Evolutionary conservation across 257 asterid species (phyloP).

Genomic region (Phtheirospermum japonicum): DNA sequence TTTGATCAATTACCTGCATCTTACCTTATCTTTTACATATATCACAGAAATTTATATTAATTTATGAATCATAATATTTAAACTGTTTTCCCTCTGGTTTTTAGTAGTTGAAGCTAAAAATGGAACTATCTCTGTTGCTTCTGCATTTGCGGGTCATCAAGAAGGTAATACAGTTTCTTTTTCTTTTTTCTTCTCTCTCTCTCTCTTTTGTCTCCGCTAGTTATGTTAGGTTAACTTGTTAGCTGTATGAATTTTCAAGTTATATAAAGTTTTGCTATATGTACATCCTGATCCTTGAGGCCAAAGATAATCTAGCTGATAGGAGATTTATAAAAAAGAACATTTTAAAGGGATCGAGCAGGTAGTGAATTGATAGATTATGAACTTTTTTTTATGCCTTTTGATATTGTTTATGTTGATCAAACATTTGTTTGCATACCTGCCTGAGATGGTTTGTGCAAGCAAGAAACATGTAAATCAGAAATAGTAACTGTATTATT

Average conservation of each 20-base stretch:
- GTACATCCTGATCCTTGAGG: slow-evolving; percentile 10
- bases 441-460: slow-evolving; percentile 13
- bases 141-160: slow-evolving; percentile 80
- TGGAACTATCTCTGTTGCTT: slow-evolving; percentile 74
- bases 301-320: background rate
- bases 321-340: background rate
- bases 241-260: background rate
- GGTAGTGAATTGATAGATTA: too few species aligned
- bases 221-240: background rate
- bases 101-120: slow-evolving; percentile 68
- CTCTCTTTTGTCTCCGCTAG: too few species aligned
- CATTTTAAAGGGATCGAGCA: background rate
- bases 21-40: too few species aligned
- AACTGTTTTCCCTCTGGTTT: slow-evolving; percentile 19
- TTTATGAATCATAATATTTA: too few species aligned
- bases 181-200: too few species aligned
- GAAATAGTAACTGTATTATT: slow-evolving; percentile 8
- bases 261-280: background rate
- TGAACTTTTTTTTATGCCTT: too few species aligned
- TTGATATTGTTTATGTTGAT: slow-evolving; percentile 15
- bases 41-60: too few species aligned
- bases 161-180: slow-evolving; percentile 50
- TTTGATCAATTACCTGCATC: too few species aligned
- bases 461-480: slow-evolving; percentile 16
- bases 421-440: slow-evolving; percentile 23